These are phyloP conservation scores for Podila minutissima DNA, from an alignment of 192 early-diverging fungal species.

Conservation along the genomic window DNA sequence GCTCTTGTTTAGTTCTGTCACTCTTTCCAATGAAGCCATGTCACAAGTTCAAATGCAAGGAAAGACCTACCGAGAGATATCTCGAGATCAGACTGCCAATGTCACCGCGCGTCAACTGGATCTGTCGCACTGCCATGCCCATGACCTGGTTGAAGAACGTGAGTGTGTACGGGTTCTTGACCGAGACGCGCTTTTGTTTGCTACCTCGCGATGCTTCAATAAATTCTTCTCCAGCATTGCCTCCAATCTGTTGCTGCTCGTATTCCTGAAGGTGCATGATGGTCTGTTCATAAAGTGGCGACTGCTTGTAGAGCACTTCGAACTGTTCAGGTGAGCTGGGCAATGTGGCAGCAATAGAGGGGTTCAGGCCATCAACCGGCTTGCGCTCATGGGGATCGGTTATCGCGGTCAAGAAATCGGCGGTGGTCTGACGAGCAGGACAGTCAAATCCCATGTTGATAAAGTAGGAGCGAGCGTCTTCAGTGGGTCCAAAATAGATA, in stretches of 20 bases:
- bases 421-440: conserved; percentile 68
- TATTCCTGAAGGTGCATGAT: conserved; percentile 50
- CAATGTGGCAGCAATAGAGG: conserved; percentile 24
- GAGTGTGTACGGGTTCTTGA: conserved; percentile 69
- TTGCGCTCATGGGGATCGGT: conserved; percentile 67
- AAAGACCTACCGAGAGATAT: conserved; percentile 36
- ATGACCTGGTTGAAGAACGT: conserved; percentile 68
- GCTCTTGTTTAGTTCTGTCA: neutral
- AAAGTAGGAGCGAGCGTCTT: conserved; percentile 67
- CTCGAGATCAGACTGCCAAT: conserved; percentile 59
- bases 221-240: conserved; percentile 31
- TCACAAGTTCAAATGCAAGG: neutral
- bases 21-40: neutral
- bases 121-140: conserved; percentile 66
- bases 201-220: conserved; percentile 58
- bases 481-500: conserved; percentile 71
- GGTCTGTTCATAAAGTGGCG: conserved; percentile 49
- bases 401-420: conserved; percentile 77
- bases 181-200: conserved; percentile 58
- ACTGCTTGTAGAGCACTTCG: conserved; percentile 58
- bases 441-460: conserved; percentile 64
- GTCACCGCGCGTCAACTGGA: conserved; percentile 64
- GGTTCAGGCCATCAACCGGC: conserved; percentile 60
- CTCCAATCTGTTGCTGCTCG: conserved; percentile 10
- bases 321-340: conserved; percentile 69